Base-by-base conservation (phyloP, 805 yeast genomes). In the Sungouiozyma intestinalis region DNA sequence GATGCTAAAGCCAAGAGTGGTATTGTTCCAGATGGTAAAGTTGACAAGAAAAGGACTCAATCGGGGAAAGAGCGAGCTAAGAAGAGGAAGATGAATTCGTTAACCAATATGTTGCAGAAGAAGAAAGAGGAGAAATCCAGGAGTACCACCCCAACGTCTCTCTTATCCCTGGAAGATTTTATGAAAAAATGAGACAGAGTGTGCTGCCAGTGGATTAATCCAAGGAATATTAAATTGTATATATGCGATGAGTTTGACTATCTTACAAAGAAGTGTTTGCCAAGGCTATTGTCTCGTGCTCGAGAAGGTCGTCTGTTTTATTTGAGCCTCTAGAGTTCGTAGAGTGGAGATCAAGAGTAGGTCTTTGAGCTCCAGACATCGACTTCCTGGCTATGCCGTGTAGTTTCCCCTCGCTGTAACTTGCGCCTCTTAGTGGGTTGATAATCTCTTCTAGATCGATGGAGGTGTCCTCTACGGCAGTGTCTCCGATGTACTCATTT, bases 91-190 rank as follows among this genome's bases (percentile, higher is more conserved):
- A 62, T 62, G 51, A 70, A 65, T 44, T 65, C 69, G 16, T 56
- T 74, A 19, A 57, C 68, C 2, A 66, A 57, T 42, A 50, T 75
- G 45, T 54, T 76, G 32, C 60, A 62, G 29, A 60, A 62, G 40
- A 74, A 70, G 54, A 68, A 67, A 45, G 60, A 63, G 36, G 64
- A 61, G 20, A 62, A 64, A 45, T 57, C 55, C 41, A 50, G 55
- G 17, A 59, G 52, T 31, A 55, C 51, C 31, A 52, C 55, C 11
- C 57, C 58, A n/a, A 43, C 57, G 13, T 53, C 60, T 18, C 51
- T 72, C 1, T 57, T 76, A 20, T 69, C 71, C 49, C 57, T 77
- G 33, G 71, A 70, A 61, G 76, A 72, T 42, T 74, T 75, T 48
- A 67, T 75, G 73, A 63, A 58, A 40, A 45, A 44, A 14, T 53